Evolutionary conservation across 2,329 filamentous ascomycete genomes (phyloP).

Genomic region (Orbilia oligospora): DNA sequence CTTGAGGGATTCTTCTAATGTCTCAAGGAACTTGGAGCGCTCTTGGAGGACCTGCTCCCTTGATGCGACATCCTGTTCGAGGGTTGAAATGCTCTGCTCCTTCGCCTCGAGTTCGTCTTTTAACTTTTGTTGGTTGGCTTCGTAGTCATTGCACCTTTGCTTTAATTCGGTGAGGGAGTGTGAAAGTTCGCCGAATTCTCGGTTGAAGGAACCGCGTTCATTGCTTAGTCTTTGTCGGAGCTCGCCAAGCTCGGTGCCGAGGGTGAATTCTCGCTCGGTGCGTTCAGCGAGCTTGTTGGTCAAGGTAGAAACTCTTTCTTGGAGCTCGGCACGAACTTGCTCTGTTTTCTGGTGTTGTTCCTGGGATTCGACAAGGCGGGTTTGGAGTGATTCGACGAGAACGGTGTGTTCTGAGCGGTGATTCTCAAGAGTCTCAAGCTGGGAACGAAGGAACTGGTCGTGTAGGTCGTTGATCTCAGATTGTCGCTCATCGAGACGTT

Average conservation of each 20-base stretch:
- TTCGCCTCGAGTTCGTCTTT: slow-evolving; percentile 35
- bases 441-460: slow-evolving; percentile 51
- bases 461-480: slow-evolving; percentile 47
- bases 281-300: slow-evolving; percentile 54
- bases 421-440: slow-evolving; percentile 48
- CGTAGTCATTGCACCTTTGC: slow-evolving; percentile 29
- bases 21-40: slow-evolving; percentile 30
- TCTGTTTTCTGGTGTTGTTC: slow-evolving; percentile 44
- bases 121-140: slow-evolving; percentile 37
- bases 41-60: slow-evolving; percentile 36
- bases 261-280: slow-evolving; percentile 56
- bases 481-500: slow-evolving; percentile 43
- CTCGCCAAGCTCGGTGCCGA: slow-evolving; percentile 49
- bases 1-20: slow-evolving; percentile 32
- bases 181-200: slow-evolving; percentile 49
- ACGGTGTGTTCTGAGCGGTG: slow-evolving; percentile 49
- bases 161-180: slow-evolving; percentile 50
- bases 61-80: slow-evolving; percentile 30
- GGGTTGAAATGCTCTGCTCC: slow-evolving; percentile 10
- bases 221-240: slow-evolving; percentile 49
- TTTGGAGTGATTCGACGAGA: slow-evolving; percentile 43
- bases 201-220: slow-evolving; percentile 49
- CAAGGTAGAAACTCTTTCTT: slow-evolving; percentile 42
- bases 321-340: slow-evolving; percentile 36
- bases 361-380: slow-evolving; percentile 40